Evolutionary conservation across 2,329 filamentous ascomycete genomes (phyloP).

Genomic region (Proliferodiscus dingleyae): DNA sequence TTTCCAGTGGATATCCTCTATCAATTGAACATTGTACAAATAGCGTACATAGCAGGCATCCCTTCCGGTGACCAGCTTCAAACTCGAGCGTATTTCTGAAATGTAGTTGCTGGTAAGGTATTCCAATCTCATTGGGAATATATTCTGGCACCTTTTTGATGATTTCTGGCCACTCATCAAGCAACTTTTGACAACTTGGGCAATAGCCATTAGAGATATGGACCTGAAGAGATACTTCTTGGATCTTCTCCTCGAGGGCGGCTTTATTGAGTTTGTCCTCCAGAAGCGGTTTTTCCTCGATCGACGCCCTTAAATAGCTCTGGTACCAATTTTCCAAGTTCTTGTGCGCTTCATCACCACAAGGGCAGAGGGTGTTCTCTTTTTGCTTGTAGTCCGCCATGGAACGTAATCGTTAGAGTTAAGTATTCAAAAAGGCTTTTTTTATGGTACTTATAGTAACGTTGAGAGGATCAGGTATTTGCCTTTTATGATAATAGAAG

Average conservation of each 20-base stretch:
- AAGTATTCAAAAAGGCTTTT: neutral
- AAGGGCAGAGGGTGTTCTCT: neutral
- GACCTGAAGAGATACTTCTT: neutral
- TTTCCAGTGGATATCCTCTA: neutral
- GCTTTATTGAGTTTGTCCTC: constrained; percentile 1
- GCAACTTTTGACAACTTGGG: constrained; percentile 5
- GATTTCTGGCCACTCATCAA: constrained; percentile 2
- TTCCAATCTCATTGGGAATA: neutral
- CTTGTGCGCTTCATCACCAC: constrained; percentile 1
- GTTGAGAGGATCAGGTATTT: too few relatives aligned
- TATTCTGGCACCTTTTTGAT: neutral
- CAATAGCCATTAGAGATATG: constrained; percentile 1
- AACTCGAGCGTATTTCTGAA: constrained; percentile 1
- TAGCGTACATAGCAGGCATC: neutral
- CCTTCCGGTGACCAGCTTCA: neutral
- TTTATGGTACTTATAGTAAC: too few relatives aligned
- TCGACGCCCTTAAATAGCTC: neutral
- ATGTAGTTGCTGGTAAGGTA: neutral
- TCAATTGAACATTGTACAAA: constrained; percentile 1
- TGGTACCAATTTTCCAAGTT: constrained; percentile 1
- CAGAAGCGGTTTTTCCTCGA: neutral
- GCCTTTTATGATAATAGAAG: too few relatives aligned
- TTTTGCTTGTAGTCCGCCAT: neutral
- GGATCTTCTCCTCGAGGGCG: neutral
- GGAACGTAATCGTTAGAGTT: neutral